Evolutionary conservation across 371 early-diverging fungal genomes (phyloP).

Genomic region (Circinella minor): DNA sequence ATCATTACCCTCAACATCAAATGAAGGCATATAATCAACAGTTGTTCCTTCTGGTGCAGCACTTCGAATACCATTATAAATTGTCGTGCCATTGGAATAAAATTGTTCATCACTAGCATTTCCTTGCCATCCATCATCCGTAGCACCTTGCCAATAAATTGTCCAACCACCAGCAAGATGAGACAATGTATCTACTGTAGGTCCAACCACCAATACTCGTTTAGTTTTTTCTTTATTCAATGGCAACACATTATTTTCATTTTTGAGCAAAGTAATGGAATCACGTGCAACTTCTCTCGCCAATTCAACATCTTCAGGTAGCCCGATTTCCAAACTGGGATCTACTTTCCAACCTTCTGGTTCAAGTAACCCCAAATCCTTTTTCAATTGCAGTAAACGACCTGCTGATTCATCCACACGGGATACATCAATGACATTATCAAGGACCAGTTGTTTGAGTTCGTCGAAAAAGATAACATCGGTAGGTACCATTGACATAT

Average conservation of each 20-base stretch:
- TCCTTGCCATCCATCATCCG: slow-evolving; percentile 46
- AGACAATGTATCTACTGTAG: slow-evolving; percentile 46
- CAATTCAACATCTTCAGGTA: slow-evolving; percentile 46
- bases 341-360: slow-evolving; percentile 47
- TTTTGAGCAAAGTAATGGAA: slow-evolving; percentile 64
- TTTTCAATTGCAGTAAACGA: slow-evolving; percentile 58
- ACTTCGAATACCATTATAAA: slow-evolving; percentile 44
- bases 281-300: slow-evolving; percentile 60
- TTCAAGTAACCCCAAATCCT: slow-evolving; percentile 66
- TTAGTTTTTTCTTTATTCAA: slow-evolving; percentile 24
- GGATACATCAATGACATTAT: slow-evolving; percentile 31
- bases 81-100: slow-evolving; percentile 50
- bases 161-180: slow-evolving; percentile 65
- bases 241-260: slow-evolving; percentile 52
- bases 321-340: slow-evolving; percentile 21
- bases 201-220: slow-evolving; percentile 53
- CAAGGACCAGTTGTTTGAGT: slow-evolving; percentile 41
- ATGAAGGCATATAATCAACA: slow-evolving; percentile 35
- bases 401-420: slow-evolving; percentile 59
- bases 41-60: slow-evolving; percentile 41
- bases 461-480: slow-evolving; percentile 52
- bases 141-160: slow-evolving; percentile 61
- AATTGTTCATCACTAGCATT: slow-evolving; percentile 50
- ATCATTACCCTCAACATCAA: slow-evolving; percentile 33
- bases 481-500: slow-evolving; percentile 72